Evolutionary conservation across 2,329 filamentous ascomycete genomes (phyloP), one percentile per base, ranked within the genome.

Genomic region (Penicillium janthinellum): DNA sequence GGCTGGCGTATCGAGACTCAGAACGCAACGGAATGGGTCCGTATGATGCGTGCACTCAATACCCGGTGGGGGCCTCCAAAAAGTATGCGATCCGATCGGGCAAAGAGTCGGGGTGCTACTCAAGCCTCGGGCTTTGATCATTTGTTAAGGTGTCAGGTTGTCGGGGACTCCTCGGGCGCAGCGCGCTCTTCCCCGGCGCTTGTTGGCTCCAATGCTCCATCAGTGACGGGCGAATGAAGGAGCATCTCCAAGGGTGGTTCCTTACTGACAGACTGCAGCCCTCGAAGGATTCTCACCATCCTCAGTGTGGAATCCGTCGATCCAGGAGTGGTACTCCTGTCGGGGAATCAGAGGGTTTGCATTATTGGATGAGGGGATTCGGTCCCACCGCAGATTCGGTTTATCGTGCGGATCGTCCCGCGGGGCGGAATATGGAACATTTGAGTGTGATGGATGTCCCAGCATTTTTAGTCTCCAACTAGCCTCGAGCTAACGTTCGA

Each of bases 391-490:
- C 34, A 44, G 44, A 49, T 57, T 56, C 39, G 58, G 37, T 49
- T 58, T 38, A 22, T 56, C 52, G 44, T 35, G 56, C 61, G 56
- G 61, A 57, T 61, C 59, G 61, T 61, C 56, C 59, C 56, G 49
- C 20, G 17, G 31, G 41, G 45, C 39, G 47, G 47, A n/a, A 56
- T 34, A 45, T 51, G 38, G 57, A 12, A 59, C 44, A 47, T 14
- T 50, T 44, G 10, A 28, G 44, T n/a, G 28, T 22, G 42, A 45
- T 37, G 38, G 12, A 34, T 45, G 44, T 20, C 34, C 25, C 38
- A 47, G 34, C 44, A 50, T 28, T 34, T 17, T 53, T 41, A 53
- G 37, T 28, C 37, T 28, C 25, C 4, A 10, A 15, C 25, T 31
- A 41, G 17, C 20, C 15, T 17, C 17, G 50, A 17, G 25, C 37